phyloP scores from a whole-genome alignment of 2,329 filamentous ascomycete genomes.

The Didymella segeticola region DNA sequence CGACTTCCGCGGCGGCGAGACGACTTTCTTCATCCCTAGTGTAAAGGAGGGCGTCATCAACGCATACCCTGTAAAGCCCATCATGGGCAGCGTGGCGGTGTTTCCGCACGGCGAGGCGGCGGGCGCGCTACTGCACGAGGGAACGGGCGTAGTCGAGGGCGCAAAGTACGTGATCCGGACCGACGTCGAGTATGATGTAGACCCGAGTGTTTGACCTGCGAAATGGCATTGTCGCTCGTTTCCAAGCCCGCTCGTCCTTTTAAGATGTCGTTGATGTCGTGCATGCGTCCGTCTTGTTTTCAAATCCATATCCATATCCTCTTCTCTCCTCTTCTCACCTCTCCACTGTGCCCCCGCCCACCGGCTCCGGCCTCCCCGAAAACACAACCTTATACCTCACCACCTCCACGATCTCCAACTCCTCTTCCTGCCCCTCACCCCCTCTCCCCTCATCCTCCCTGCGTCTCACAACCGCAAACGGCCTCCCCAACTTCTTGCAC shows the following conservation, averaged over 20 bases:
- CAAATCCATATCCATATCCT: neutral
- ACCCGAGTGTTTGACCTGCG: conserved; percentile 23
- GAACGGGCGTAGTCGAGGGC: conserved; percentile 71
- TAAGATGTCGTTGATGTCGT: neutral
- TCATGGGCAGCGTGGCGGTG: conserved; percentile 72
- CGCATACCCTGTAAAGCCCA: conserved; percentile 71
- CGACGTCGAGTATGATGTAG: conserved; percentile 73
- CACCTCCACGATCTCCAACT: conserved; percentile 73
- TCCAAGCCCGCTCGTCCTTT: neutral
- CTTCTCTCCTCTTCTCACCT: neutral
- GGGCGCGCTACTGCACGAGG: conserved; percentile 71
- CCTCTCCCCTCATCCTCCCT: conserved; percentile 23
- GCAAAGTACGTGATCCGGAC: conserved; percentile 74
- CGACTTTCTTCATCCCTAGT: conserved; percentile 73
- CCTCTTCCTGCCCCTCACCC: conserved; percentile 25
- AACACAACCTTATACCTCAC: conserved; percentile 89
- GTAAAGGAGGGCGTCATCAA: conserved; percentile 70
- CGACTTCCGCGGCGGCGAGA: conserved; percentile 75
- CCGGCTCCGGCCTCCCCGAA: conserved; percentile 82
- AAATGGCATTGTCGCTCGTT: neutral
- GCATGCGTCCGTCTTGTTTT: no score
- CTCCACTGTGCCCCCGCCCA: conserved; percentile 50
- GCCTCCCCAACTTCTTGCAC: conserved; percentile 81
- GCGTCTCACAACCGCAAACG: conserved; percentile 76
- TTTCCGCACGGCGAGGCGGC: conserved; percentile 74